Base-by-base conservation (phyloP, 2,329 filamentous ascomycete genomes). In the Cercospora sp. region DNA sequence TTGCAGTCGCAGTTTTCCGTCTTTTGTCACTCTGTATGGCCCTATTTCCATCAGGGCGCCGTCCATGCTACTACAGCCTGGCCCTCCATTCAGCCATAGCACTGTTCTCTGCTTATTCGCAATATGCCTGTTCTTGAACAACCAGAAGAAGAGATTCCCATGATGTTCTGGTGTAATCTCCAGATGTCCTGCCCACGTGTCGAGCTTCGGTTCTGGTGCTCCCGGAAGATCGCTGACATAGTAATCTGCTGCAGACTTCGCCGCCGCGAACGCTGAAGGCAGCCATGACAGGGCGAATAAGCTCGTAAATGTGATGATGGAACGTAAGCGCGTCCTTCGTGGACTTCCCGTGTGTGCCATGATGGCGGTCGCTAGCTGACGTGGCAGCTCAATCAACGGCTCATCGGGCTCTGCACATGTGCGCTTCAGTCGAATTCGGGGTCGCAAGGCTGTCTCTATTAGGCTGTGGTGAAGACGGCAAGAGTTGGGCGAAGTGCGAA, bases 181-280 rank as follows among this genome's bases (percentile, higher is more conserved):
- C 79, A 99, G 90, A 82, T 99, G 95, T 64, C 95, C 95, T 83
- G 95, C 94, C 85, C 98, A 95, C 94, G 98, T 98, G 85, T 97
- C 97, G 77, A 97, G 82, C 69, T 93, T 82, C 42, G 92, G 89
- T 13, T 70, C 58, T 9, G 96, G 94, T 65, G 91, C 89, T 33
- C 96, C 95, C 5, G 95, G 95, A 20, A 99, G 85, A 8, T 89
- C 88, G 75, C 88, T 89, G 64, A 99, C 91, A 82, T 90, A 98
- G 81, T 97, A 99, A 79, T 99, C 94, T 33, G 90, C 92, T 58
- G 92, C 90, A 2, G 86, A 85, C 78, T 88, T 88, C 36, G 83
- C 81, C 74, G 81, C 85, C 7, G 69, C 72, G 20, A 67, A 64
- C 23, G 60, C 57, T 48, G 66, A 40, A 16, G 71, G 68, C 9